Evolutionary conservation across 2,329 filamentous ascomycete species (phyloP), one percentile per base, ranked within the genome.

Genomic region (Diaporthe destruens): DNA sequence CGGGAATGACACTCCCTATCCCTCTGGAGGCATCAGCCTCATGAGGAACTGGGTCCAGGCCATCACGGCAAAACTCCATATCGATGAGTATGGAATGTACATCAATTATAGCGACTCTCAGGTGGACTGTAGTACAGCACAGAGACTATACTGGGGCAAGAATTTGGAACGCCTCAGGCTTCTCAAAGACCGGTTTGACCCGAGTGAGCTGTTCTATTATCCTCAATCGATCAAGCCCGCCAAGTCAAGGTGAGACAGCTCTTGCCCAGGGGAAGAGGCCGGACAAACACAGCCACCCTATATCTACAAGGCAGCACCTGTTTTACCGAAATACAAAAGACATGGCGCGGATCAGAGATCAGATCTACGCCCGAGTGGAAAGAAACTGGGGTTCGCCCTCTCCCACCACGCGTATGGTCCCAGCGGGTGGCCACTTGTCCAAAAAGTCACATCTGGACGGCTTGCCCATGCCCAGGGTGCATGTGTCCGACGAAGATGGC

Each of bases 81-180:
- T 61, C n/a, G 70, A 59, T 36, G 76, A 79, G 18, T 84, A 80
- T 79, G 82, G 82, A 12, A 81, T 81, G 80, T 85, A 85, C 71
- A 79, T 84, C 53, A 85, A 85, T 71, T 85, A 85, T 54, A 77
- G 81, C 20, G 83, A 85, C 59, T 80, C 82, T 1, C 75, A 80
- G 59, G 51, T 85, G 66, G 76, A 77, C 3, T 80, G 80, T 20
- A 71, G 75, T 18, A 78, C 78, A 6, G 83, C 82, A 0, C 80
- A 81, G 69, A 70, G 44, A 51, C 74, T 78, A 49, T 85, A 85
- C 75, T 85, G 81, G 78, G 83, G 81, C 0, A 20, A 44, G 1
- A 81, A 81, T n/a, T 67, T 85, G 68, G 61, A 74, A 0, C 80
- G 76, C 34, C 68, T 85, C 69, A 79, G 77, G 71, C 69, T 70